Base-by-base conservation (phyloP, 139 green algal genomes). In the Chlamydomonas urium region DNA sequence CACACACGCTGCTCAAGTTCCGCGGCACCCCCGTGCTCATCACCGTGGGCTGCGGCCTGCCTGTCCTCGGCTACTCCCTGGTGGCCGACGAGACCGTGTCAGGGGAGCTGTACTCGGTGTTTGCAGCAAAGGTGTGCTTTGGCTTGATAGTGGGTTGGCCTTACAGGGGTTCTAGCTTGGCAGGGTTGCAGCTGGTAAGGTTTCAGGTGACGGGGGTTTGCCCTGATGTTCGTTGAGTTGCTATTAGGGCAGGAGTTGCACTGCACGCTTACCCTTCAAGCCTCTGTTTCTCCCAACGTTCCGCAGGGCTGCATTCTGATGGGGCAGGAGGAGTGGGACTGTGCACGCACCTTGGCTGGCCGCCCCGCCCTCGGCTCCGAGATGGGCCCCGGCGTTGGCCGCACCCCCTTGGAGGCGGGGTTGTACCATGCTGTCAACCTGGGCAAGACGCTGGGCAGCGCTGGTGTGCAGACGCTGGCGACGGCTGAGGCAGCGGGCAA, bases 361-460 rank as follows among this genome's bases (percentile, higher is more conserved):
- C 76, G 89, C 8, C 91, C 91, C 26, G 65, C 53, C 34, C 57
- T 65, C 2, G 84, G 83, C 6, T 38, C 66, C 0, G 91, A 96
- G 66, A 77, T 96, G 8, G 91, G 79, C 0, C 63, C 83, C 1
- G 66, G 80, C n/a, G 83, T 74, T 1, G 73, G 86, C 0, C 79
- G 73, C 66, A 94, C 88, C 70, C 86, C 90, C 2, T 73, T 96
- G 4, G 91, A 96, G 72, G 89, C 88, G 0, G 89, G 89, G 26
- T 70, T 96, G 50, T 89, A 84, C 66, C 53, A 78, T 33, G 87
- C 87, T 1, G 85, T 93, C 1, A 86, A 66, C 1, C 38, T 96
- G 31, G 38, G 28, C 53, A 63, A 63, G 53, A 21, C 29, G 10
- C 6, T 63, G 17, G 53, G 53, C n/a, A 34, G 24, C 26, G 45